Percentiles rank a stretch among this genome's conserved stretches.
Evolutionary conservation across 164 flowering plant genomes (phyloP).

Genomic region (Stephania cephalantha): DNA sequence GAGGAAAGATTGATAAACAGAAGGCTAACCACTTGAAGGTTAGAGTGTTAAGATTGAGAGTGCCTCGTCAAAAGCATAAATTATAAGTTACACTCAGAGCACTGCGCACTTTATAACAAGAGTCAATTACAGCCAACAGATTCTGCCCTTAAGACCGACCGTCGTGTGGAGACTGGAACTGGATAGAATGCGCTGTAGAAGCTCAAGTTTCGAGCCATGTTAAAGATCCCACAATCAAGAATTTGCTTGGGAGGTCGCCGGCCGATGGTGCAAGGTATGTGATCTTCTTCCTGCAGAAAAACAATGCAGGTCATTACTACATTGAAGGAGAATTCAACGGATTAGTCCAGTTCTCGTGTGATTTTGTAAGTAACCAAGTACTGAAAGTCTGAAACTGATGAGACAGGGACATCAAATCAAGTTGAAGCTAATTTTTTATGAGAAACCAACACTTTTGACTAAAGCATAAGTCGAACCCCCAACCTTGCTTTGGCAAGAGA

Average conservation of each 20-base stretch:
- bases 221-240: conserved; percentile 61
- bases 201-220: conserved; percentile 68
- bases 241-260: conserved; percentile 83
- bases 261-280: conserved; percentile 87
- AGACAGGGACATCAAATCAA: background rate
- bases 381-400: background rate
- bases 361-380: too few relatives aligned
- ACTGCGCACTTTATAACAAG: background rate
- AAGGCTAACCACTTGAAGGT: too few relatives aligned
- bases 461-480: too few relatives aligned
- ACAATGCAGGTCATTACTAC: background rate
- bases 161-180: too few relatives aligned
- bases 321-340: background rate
- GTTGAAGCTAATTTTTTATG: background rate
- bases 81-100: too few relatives aligned
- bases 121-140: too few relatives aligned
- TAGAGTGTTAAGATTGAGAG: too few relatives aligned
- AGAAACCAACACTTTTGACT: too few relatives aligned
- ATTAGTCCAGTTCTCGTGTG: background rate
- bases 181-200: background rate
- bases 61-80: too few relatives aligned
- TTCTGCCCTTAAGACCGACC: background rate
- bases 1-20: too few relatives aligned
- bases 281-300: conserved; percentile 53
- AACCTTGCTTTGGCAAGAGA: too few relatives aligned